Base-by-base conservation (phyloP, 805 yeast species). In the Ogataea siamensis region DNA sequence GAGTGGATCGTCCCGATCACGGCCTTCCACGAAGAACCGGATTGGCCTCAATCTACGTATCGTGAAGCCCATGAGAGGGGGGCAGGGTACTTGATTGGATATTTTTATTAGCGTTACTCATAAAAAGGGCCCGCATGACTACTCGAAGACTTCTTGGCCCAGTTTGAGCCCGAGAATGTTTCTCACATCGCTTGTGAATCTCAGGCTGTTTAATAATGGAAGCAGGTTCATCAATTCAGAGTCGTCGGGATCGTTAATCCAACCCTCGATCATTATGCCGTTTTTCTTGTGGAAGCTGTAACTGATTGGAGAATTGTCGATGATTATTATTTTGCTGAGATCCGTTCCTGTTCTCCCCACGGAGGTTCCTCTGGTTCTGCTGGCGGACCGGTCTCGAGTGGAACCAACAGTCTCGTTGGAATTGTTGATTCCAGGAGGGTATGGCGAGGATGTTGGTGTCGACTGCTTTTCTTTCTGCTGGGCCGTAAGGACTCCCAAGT, bases 161-260 rank as follows among this genome's bases (percentile, higher is more conserved):
- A 70, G 68, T 53, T 85, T 80, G 47, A 91, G 67, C 6, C 94
- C 78, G 39, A 91, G 64, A 2, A 91, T 67, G 23, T 76, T 76
- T 47, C 97, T 68, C 15, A 91, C 96, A 60, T 91, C 99, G 7
- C 87, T 79, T 18, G 91, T 79, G 46, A 78, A 75, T 41, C 95
- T 71, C 53, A 93, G 63, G 18, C 91, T 81, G 52, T 80, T 75
- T 28, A 87, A 64, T 54, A 93, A 64, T 2, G 99, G 98, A 28
- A 93, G 60, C 36, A 93, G 63, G 51, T 87, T 80, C 61, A 93
- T 66, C 42, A 93, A 66, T 53, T 87, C 95, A 15, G 80, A 68
- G 56, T 93, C 99, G 24, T 82, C 76, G n/a, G 94, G 95, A 62
- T 93, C 99, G 55, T 85, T 87, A 46, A 93, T 87, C 99, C 99